Evolutionary conservation across 495 filamentous ascomycete genomes (phyloP), one percentile per base, ranked within the genome.

Genomic region (Aspergillus affinis): DNA sequence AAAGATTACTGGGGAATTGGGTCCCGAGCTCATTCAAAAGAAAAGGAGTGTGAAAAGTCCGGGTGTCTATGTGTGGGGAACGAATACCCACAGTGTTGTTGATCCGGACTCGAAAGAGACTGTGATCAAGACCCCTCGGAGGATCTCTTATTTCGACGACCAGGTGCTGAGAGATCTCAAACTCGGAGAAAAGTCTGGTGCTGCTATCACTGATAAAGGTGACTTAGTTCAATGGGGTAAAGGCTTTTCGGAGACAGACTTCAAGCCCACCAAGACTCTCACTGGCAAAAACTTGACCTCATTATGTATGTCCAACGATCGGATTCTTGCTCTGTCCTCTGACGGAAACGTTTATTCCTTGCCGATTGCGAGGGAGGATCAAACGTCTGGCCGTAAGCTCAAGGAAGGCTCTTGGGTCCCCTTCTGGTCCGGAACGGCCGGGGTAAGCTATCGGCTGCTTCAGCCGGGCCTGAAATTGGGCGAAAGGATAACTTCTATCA

Each of bases 191-290:
- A 84, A 87, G 48, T 90, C 92, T 63, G 94, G 90, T n/a, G 94
- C 86, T 15, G 94, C 94, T 4, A 87, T 98, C 48, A 88, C 84
- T 23, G 93, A 96, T 68, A 88, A 88, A 48, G 94, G 94, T 4
- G 90, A 98, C 69, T 75, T 98, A 15, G 78, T 97, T 17, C 93
- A 97, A 73, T 98, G 94, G 94, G 94, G 94, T 4, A 81, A 77
- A 23, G 91, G 80, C 19, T 97, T 87, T 69, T 88, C 87, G 12
- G 75, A 77, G 48, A 75, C 81, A 1, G 69, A 75, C 32, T 80
- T 64, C 48, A 69, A 79, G 4, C 94, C 94, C 0, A 82, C 79
- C 3, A 74, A 79, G 60, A 97, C 93, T 15, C 70, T 98, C 32
- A 85, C 76, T 36, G 94, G 93, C 51, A 97, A 96, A 71, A 83